Percentiles rank a stretch among this genome's conserved stretches.
Conservation (phyloP, 1,284 basidiomycete genomes). For the Mixia osmundae region DNA sequence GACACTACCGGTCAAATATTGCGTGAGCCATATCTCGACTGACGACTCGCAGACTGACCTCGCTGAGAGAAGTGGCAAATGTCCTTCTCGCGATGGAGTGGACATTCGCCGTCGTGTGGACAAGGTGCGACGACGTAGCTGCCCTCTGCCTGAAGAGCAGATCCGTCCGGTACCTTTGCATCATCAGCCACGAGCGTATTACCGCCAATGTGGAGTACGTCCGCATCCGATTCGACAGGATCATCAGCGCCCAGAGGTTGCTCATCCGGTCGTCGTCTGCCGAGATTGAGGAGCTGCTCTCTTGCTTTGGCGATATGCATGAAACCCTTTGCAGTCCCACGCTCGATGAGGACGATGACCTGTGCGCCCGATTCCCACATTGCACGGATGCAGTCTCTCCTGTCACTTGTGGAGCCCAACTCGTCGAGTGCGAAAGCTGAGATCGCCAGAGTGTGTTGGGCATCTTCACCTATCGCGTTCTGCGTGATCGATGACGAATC, state of each 20-base stretch:
- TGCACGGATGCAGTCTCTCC: slow-evolving; percentile 45
- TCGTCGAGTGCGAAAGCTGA: slow-evolving; percentile 67
- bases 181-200: slow-evolving; percentile 16
- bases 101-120: slow-evolving; percentile 73
- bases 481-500: slow-evolving; percentile 8
- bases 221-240: slow-evolving; percentile 3
- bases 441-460: slow-evolving; percentile 48
- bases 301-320: slow-evolving; percentile 60
- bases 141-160: slow-evolving; percentile 22
- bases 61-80: slow-evolving; percentile 71
- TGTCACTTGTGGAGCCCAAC: slow-evolving; percentile 35
- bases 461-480: slow-evolving; percentile 19
- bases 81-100: slow-evolving; percentile 29
- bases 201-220: slow-evolving; percentile 3
- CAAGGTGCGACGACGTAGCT: slow-evolving; percentile 67
- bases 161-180: background rate
- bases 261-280: slow-evolving; percentile 20
- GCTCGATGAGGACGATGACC: slow-evolving; percentile 64
- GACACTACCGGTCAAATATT: slow-evolving; percentile 30
- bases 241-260: slow-evolving; percentile 9
- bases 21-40: background rate
- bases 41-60: slow-evolving; percentile 1
- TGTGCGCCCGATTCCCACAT: slow-evolving; percentile 78
- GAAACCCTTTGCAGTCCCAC: slow-evolving; percentile 53
- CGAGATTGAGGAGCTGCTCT: slow-evolving; percentile 45